Conservation (phyloP, 208 protist species). For the Trypanosoma cruzi region DNA sequence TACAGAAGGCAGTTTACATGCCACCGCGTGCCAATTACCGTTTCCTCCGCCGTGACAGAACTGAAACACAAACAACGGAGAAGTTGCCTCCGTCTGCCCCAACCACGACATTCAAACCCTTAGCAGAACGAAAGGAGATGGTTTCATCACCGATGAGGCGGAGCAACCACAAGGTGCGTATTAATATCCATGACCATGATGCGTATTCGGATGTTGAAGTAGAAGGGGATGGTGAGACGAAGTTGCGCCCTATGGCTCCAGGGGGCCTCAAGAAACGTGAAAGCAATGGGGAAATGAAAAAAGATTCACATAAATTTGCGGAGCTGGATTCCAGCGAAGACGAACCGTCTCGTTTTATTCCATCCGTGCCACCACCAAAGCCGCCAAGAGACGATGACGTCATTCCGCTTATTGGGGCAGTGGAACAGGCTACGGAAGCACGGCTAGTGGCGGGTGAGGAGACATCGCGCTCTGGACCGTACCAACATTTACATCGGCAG, state of each 20-base stretch:
- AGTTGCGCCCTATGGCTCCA: background rate
- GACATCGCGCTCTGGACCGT: slow-evolving; percentile 29
- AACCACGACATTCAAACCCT: background rate
- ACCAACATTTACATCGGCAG: slow-evolving; percentile 54
- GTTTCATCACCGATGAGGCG: background rate
- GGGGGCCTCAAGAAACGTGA: background rate
- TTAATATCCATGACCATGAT: slow-evolving; percentile 48
- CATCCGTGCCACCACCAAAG: slow-evolving; percentile 20
- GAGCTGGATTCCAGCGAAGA: background rate
- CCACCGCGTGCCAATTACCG: slow-evolving; percentile 76
- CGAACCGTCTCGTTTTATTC: slow-evolving; percentile 4
- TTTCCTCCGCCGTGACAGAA: slow-evolving; percentile 37
- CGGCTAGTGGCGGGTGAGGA: background rate
- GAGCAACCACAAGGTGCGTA: slow-evolving; percentile 30
- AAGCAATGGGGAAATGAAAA: background rate
- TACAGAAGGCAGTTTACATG: slow-evolving; percentile 41
- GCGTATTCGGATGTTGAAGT: slow-evolving; percentile 2
- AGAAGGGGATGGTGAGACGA: background rate
- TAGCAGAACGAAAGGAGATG: background rate
- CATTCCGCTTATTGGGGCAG: slow-evolving; percentile 7
- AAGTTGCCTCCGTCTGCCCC: background rate
- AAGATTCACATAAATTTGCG: background rate
- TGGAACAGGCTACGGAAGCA: background rate
- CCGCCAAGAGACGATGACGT: slow-evolving; percentile 8
- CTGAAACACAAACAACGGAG: background rate